A percentile compares a stretch with the other conserved stretches of the same genome.
Evolutionary conservation across 305 asterid species (phyloP).

Genomic region (Stenogyne calaminthoides): DNA sequence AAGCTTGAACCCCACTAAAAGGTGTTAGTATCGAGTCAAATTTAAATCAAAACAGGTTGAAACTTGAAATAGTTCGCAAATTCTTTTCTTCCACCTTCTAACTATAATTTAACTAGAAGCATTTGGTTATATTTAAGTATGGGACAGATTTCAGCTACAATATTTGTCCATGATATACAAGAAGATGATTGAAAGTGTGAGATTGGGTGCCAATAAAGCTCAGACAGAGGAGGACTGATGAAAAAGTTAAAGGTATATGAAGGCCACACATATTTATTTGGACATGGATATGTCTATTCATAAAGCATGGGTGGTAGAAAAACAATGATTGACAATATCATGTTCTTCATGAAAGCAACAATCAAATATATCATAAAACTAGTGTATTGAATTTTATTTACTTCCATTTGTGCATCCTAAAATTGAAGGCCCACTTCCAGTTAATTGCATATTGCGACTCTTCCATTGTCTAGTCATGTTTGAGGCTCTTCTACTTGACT

Average conservation of each 20-base stretch:
- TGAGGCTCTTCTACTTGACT: background rate
- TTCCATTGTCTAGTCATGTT: slow-evolving; percentile 3
- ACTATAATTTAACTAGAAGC: background rate
- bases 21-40: background rate
- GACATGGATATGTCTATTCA: background rate
- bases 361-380: background rate
- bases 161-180: slow-evolving; percentile 2
- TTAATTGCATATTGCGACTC: background rate
- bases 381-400: background rate
- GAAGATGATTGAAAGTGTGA: slow-evolving; percentile 5
- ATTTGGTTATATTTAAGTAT: background rate
- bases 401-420: background rate
- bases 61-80: background rate
- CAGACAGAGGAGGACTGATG: slow-evolving; percentile 7
- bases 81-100: slow-evolving; percentile 4
- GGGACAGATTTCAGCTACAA: background rate
- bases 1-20: background rate
- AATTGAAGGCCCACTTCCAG: background rate
- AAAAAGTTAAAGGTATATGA: background rate
- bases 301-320: background rate
- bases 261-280: slow-evolving; percentile 6
- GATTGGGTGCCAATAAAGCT: background rate
- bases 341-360: background rate
- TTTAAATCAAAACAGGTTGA: background rate
- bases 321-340: background rate